Evolutionary conservation across 306 rosid genomes (phyloP), one percentile per base, ranked within the genome.

Genomic region (Chamaecrista fasciculata): DNA sequence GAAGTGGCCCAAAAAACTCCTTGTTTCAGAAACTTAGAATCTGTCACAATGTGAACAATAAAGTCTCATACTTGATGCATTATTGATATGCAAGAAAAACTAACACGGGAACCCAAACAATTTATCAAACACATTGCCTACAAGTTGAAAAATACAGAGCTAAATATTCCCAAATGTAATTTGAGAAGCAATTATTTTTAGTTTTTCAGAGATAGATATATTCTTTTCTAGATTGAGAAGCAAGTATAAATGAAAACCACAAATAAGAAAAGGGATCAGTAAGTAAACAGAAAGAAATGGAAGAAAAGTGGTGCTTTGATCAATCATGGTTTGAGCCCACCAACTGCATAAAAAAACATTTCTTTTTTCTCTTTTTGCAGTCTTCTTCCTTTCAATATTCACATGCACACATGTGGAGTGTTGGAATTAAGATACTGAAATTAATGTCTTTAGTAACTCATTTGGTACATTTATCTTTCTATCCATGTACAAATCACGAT

Each of bases 401-500:
- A 88, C 93, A 86, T 88, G 97, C 76, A 70, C 57, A 74, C 96
- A 86, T 88, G 93, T 78, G 87, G 55, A 34, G 36, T 80, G 72
- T 56, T 79, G 70, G 78, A 50, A 60, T 70, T 61, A 49, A 76
- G 67, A 62, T 31, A 67, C 29, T 62, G 61, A 68, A n/a, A n/a
- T n/a, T n/a, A n/a, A n/a, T n/a, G n/a, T n/a, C n/a, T n/a, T n/a
- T n/a, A n/a, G n/a, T n/a, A n/a, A 58, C 60, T 42, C 62, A 73
- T 49, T 66, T 78, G 72, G 68, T 57, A 74, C 60, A 28, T 10
- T 2, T 37, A 3, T 10, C 7, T 3, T 2, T 36, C 9, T 48
- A 55, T 66, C 25, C 46, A 67, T 62, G 73, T 44, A 46, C 47
- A 21, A 15, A 9, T 55, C n/a, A 62, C 75, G 77, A 47, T 78